A percentile compares a stretch with the other conserved stretches of the same genome.
Evolutionary conservation across 371 early-diverging fungal genomes (phyloP).

Genomic region (Saksenaea vasiformis): DNA sequence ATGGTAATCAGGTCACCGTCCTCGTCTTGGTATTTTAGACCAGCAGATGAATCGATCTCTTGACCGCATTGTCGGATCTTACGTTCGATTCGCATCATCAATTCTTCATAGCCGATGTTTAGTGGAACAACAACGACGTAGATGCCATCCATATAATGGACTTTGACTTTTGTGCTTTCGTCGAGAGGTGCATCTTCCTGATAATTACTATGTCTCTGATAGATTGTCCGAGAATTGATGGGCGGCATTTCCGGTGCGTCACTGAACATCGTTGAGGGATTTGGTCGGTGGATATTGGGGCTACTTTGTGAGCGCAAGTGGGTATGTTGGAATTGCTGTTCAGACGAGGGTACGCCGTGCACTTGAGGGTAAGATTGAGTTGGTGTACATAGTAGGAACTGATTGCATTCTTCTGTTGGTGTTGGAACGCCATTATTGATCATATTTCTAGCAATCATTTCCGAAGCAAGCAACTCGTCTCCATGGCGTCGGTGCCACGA

Average conservation of each 20-base stretch:
- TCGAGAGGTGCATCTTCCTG: not conserved
- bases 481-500: constrained; percentile 4
- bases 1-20: constrained; percentile 82
- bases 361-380: not conserved
- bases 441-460: constrained; percentile 4
- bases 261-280: constrained; percentile 5
- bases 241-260: not conserved
- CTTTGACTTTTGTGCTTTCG: constrained; percentile 64
- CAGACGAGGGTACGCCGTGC: not conserved
- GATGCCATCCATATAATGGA: constrained; percentile 72
- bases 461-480: not conserved
- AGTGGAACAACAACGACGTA: constrained; percentile 80
- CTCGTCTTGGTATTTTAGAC: constrained; percentile 82
- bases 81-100: constrained; percentile 72
- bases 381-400: not conserved
- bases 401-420: constrained; percentile 1
- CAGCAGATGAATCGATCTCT: constrained; percentile 36
- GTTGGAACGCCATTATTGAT: constrained; percentile 5
- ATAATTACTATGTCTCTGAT: not conserved
- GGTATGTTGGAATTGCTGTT: constrained; percentile 13
- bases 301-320: constrained; percentile 52
- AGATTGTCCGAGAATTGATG: not conserved
- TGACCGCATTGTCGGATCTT: constrained; percentile 56
- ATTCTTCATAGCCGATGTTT: constrained; percentile 66
- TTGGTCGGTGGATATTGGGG: constrained; percentile 44